Percentiles rank a stretch among this genome's conserved stretches.
phyloP scores from a whole-genome alignment of 129 eudicot species.

The Ambrosia trifida region DNA sequence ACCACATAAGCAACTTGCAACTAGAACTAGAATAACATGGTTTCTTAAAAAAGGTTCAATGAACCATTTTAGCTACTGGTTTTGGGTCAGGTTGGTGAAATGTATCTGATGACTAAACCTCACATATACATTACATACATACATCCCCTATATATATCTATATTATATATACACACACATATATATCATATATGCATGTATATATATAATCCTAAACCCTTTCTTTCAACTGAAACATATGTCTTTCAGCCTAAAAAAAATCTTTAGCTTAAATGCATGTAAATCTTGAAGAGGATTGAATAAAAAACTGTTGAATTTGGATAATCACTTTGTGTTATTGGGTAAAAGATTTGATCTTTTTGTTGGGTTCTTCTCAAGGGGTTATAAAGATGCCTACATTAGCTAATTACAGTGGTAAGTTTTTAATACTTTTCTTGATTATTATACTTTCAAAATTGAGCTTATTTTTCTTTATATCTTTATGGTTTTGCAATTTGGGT shows the following conservation, averaged over 20 bases:
- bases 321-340: slow-evolving; percentile 14
- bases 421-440: slow-evolving; percentile 9
- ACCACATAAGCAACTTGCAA: slow-evolving; percentile 28
- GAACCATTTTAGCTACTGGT: slow-evolving; percentile 23
- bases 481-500: slow-evolving; percentile 18
- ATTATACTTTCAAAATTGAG: slow-evolving; percentile 11
- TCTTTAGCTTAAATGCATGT: slow-evolving; percentile 37
- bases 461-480: neutral
- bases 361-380: slow-evolving; percentile 38
- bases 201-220: slow-evolving; percentile 26
- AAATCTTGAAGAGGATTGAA: slow-evolving; percentile 25
- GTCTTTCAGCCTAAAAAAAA: neutral
- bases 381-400: slow-evolving; percentile 70
- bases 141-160: slow-evolving; percentile 10
- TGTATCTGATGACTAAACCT: slow-evolving; percentile 33
- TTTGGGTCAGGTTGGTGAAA: slow-evolving; percentile 22
- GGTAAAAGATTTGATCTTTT: slow-evolving; percentile 37
- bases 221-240: neutral
- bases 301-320: slow-evolving; percentile 19
- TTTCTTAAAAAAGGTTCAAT: slow-evolving; percentile 24
- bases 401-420: slow-evolving; percentile 85
- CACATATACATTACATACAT: slow-evolving; percentile 28
- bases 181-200: neutral
- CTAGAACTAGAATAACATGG: slow-evolving; percentile 8
- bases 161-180: neutral